Percentiles rank a stretch among this genome's conserved stretches.
Evolutionary conservation across 768 basidiomycete genomes (phyloP).

Genomic region (Agrocybe chaxingu): DNA sequence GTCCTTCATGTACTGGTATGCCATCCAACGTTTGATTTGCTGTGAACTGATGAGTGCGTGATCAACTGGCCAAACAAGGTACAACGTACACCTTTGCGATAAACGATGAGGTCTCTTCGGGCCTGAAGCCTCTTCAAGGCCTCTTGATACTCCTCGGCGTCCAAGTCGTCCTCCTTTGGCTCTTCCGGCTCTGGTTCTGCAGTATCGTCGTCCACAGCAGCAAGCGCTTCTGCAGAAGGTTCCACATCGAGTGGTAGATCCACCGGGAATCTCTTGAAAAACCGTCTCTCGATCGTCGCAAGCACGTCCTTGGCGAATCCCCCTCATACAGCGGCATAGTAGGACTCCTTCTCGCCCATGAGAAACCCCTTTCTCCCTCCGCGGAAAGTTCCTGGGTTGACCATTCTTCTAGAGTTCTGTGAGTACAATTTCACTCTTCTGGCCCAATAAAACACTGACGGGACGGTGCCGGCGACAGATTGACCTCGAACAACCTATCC

Average conservation of each 20-base stretch:
- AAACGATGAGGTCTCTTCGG: not conserved
- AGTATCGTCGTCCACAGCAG: constrained; percentile 1
- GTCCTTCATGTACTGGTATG: constrained; percentile 13
- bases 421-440: too few species aligned
- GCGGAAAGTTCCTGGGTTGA: constrained; percentile 1
- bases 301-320: not conserved
- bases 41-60: not conserved
- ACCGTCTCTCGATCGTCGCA: constrained; percentile 1
- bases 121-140: not conserved
- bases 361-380: constrained; percentile 1
- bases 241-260: constrained; percentile 1
- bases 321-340: not conserved
- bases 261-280: constrained; percentile 7
- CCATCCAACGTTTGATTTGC: constrained; percentile 17
- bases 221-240: constrained; percentile 3
- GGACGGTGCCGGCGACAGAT: too few species aligned
- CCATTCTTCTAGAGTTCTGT: not conserved
- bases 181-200: constrained; percentile 7
- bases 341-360: not conserved
- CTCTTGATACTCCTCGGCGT: constrained; percentile 1
- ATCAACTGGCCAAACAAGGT: not conserved
- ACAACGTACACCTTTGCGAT: constrained; percentile 6
- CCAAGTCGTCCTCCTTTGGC: not conserved
- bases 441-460: too few species aligned
- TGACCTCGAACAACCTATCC: too few species aligned